A percentile compares a stretch with the other conserved stretches of the same genome.
phyloP scores from a whole-genome alignment of 2,329 filamentous ascomycete species.

The Pestalotiopsis sp. region DNA sequence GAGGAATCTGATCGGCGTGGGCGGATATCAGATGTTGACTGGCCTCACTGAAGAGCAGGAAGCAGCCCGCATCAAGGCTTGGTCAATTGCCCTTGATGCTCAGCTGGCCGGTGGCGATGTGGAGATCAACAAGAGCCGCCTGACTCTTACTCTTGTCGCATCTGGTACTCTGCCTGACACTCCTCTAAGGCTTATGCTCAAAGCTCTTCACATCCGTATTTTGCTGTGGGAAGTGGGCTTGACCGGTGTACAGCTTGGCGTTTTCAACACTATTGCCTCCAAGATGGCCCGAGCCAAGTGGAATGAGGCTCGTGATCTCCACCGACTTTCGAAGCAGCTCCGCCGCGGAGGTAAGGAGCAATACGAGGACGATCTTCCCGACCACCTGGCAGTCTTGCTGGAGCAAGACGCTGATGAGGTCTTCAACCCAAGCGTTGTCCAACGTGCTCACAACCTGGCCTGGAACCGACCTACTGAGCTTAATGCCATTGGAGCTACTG shows the following conservation, averaged over 20 bases:
- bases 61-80: slow-evolving; percentile 83
- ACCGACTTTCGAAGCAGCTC: slow-evolving; percentile 49
- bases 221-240: slow-evolving; percentile 79
- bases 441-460: slow-evolving; percentile 86
- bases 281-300: slow-evolving; percentile 77
- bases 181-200: slow-evolving; percentile 83
- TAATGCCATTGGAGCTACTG: slow-evolving; percentile 64
- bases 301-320: slow-evolving; percentile 75
- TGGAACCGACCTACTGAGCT: slow-evolving; percentile 81
- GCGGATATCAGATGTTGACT: slow-evolving; percentile 77
- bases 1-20: slow-evolving; percentile 75
- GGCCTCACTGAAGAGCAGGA: slow-evolving; percentile 86
- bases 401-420: slow-evolving; percentile 83
- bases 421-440: slow-evolving; percentile 75
- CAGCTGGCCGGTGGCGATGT: slow-evolving; percentile 89
- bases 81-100: slow-evolving; percentile 91
- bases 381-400: slow-evolving; percentile 75
- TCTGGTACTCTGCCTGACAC: slow-evolving; percentile 86
- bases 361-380: slow-evolving; percentile 70
- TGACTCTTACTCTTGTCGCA: slow-evolving; percentile 84
- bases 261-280: slow-evolving; percentile 71
- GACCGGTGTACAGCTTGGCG: slow-evolving; percentile 63
- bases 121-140: slow-evolving; percentile 84
- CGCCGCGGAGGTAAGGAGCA: slow-evolving; percentile 44
- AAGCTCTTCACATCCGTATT: slow-evolving; percentile 88